These are phyloP conservation scores for Lipomyces starkeyi DNA, from an alignment of 805 yeast species.

Conservation along the genomic window DNA sequence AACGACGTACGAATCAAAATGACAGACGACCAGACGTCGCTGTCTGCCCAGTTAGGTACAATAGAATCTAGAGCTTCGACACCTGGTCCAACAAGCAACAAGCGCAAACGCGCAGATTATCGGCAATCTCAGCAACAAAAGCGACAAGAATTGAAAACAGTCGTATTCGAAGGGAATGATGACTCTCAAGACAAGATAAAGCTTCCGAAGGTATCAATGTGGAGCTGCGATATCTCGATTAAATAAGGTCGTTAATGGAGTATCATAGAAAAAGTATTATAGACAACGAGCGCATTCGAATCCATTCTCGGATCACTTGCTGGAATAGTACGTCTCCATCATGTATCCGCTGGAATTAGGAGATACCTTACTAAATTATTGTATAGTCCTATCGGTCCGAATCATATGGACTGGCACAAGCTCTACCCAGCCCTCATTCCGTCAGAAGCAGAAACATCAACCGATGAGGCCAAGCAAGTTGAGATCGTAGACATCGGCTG, in stretches of 20 bases:
- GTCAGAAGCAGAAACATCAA: conserved; percentile 35
- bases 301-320: conserved; percentile 92
- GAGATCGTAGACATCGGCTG: conserved; percentile 97
- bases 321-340: conserved; percentile 62
- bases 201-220: conserved; percentile 29
- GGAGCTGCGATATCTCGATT: not conserved
- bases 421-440: conserved; percentile 66
- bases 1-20: not conserved
- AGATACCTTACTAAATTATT: not conserved
- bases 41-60: not conserved
- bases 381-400: conserved; percentile 70
- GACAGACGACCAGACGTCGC: not conserved
- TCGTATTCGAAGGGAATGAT: conserved; percentile 50
- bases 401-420: conserved; percentile 83
- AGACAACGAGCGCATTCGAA: conserved; percentile 98
- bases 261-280: conserved; percentile 67
- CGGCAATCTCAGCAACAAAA: conserved; percentile 56
- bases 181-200: conserved; percentile 33
- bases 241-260: not conserved
- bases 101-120: conserved; percentile 47
- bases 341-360: not conserved
- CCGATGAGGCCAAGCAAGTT: conserved; percentile 52
- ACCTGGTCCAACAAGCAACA: conserved; percentile 12
- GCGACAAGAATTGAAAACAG: conserved; percentile 56
- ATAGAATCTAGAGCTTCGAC: not conserved